phyloP scores from a whole-genome alignment of 2,329 filamentous ascomycete species.

The Cladorrhinum sp. region DNA sequence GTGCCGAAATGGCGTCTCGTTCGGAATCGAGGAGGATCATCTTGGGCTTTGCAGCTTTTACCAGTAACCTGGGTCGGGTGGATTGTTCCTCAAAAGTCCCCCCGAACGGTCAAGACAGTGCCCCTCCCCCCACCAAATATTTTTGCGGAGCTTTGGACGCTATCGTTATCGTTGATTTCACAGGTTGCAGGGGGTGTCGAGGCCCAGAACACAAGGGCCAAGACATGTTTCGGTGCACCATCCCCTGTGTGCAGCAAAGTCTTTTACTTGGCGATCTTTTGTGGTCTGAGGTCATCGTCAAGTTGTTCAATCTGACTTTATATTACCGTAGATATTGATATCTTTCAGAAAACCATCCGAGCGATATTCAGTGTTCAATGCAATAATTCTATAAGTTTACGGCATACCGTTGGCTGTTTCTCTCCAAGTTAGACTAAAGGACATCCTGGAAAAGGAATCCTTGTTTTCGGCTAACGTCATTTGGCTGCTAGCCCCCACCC shows the following conservation, averaged over 20 bases:
- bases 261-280: not conserved
- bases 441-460: not conserved
- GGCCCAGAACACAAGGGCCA: not conserved
- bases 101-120: not conserved
- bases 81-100: not conserved
- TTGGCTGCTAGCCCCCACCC: not conserved
- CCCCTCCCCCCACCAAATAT: constrained; percentile 9
- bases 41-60: not conserved
- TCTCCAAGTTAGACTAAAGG: not conserved
- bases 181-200: not conserved
- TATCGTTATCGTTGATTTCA: constrained; percentile 5
- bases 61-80: not conserved
- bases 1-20: constrained; percentile 50
- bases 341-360: too few species aligned
- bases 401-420: not conserved
- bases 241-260: not conserved
- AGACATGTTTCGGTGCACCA: not conserved
- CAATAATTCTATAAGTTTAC: not conserved
- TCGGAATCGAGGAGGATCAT: constrained; percentile 7
- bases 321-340: not conserved
- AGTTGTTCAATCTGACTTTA: not conserved
- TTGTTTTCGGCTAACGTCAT: constrained; percentile 4
- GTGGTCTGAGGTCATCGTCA: not conserved
- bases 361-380: too few species aligned
- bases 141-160: constrained; percentile 1